Percentiles rank a stretch among this genome's conserved stretches.
These are phyloP conservation scores for Aquilaria malaccensis DNA, from an alignment of 345 rosid genomes.

Conservation along the genomic window DNA sequence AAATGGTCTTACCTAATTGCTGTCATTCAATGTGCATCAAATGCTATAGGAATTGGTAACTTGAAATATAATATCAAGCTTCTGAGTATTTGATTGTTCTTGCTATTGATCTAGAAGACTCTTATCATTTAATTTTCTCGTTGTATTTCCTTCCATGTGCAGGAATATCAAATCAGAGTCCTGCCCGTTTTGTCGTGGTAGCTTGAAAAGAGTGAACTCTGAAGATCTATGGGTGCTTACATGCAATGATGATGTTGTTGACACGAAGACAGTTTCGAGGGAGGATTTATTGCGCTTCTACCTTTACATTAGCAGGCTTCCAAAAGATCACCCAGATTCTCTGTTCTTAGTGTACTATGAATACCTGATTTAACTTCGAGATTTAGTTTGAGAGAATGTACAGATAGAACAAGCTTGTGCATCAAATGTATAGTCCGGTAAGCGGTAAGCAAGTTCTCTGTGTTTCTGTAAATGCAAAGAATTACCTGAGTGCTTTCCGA, in stretches of 20 bases:
- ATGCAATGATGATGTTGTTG: constrained; percentile 75
- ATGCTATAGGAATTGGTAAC: constrained; percentile 91
- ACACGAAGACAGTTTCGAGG: constrained; percentile 50
- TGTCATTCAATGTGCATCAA: constrained; percentile 97
- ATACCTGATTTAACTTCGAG: constrained; percentile 54
- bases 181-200: constrained; percentile 95
- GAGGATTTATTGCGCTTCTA: constrained; percentile 77
- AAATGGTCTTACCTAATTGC: constrained; percentile 87
- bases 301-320: constrained; percentile 68
- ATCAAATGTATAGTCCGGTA: constrained; percentile 48
- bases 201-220: constrained; percentile 85
- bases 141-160: constrained; percentile 15
- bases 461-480: constrained; percentile 14
- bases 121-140: background rate
- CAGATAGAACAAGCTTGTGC: constrained; percentile 37
- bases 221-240: constrained; percentile 98
- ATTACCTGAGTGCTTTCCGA: constrained; percentile 14
- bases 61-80: background rate
- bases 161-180: constrained; percentile 94
- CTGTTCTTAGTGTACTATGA: constrained; percentile 81
- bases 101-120: background rate
- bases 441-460: constrained; percentile 28
- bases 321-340: constrained; percentile 74
- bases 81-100: background rate
- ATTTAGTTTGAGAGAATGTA: constrained; percentile 26